Conservation (phyloP, 2,329 filamentous ascomycete species). For the Ophiostoma angusticollis region DNA sequence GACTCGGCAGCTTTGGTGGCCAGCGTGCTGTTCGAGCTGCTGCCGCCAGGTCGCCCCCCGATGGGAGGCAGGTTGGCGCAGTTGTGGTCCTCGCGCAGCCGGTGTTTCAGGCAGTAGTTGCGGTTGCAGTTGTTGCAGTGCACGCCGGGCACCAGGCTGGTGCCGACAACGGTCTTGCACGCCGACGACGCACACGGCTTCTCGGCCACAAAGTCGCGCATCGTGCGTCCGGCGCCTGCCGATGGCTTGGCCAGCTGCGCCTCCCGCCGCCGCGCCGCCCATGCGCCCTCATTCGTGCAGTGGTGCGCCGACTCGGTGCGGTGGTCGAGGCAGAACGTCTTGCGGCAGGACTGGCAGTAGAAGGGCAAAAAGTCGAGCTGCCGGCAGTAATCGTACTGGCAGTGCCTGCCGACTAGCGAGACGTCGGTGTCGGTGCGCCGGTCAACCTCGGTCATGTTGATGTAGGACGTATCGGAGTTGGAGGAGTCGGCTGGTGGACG, state of each 20-base stretch:
- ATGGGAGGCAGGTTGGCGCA: slow-evolving; percentile 61
- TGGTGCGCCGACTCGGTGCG: slow-evolving; percentile 73
- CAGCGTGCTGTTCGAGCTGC: no score
- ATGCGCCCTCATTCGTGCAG: slow-evolving; percentile 47
- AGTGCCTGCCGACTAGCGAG: slow-evolving; percentile 78
- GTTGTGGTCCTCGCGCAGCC: slow-evolving; percentile 68
- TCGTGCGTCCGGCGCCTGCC: slow-evolving; percentile 39
- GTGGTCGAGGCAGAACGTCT: slow-evolving; percentile 88
- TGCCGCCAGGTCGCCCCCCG: slow-evolving; percentile 28
- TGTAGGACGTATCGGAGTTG: slow-evolving; percentile 40
- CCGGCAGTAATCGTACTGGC: slow-evolving; percentile 81
- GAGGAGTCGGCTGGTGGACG: slow-evolving; percentile 24
- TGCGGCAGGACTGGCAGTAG: slow-evolving; percentile 74
- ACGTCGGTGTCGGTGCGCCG: slow-evolving; percentile 41
- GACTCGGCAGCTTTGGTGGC: slow-evolving; percentile 28
- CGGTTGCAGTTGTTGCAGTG: slow-evolving; percentile 61
- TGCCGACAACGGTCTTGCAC: slow-evolving; percentile 62
- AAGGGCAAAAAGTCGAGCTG: slow-evolving; percentile 96
- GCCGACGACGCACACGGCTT: slow-evolving; percentile 53
- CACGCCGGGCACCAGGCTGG: slow-evolving; percentile 52
- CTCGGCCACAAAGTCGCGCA: slow-evolving; percentile 42
- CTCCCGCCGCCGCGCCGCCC: slow-evolving; percentile 44
- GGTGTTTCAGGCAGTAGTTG: slow-evolving; percentile 66
- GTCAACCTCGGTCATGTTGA: slow-evolving; percentile 54
- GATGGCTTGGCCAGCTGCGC: slow-evolving; percentile 41